Evolutionary conservation across 2,329 filamentous ascomycete species (phyloP).

Genomic region (Hirsutella rhossiliensis): DNA sequence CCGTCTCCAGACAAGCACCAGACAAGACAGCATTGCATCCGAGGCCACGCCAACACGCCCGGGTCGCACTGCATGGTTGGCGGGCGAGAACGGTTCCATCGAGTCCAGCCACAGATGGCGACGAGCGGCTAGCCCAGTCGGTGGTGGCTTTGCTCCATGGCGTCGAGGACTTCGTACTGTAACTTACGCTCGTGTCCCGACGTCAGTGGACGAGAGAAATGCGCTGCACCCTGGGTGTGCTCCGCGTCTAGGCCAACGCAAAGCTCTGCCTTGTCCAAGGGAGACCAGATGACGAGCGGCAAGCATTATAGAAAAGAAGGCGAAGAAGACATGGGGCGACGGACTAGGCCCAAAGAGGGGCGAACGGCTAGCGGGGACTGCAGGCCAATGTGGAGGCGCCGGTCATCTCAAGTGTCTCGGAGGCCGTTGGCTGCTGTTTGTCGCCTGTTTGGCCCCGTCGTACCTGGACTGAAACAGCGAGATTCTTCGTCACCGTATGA

Average conservation of each 20-base stretch:
- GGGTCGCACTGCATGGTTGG: background rate
- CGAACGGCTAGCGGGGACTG: background rate
- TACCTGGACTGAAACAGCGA: no score
- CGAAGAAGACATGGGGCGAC: no score
- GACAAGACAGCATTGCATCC: background rate
- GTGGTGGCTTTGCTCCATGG: background rate
- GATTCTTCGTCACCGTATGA: no score
- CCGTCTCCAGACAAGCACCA: background rate
- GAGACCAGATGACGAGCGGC: no score
- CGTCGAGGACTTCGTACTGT: background rate
- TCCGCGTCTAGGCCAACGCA: no score
- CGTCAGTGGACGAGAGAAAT: background rate
- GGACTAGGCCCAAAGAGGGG: background rate
- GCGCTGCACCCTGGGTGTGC: no score
- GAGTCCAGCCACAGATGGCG: background rate
- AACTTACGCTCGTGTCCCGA: background rate
- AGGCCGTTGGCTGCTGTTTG: background rate
- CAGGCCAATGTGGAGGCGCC: no score
- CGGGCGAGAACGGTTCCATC: background rate
- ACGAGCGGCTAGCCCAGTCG: background rate
- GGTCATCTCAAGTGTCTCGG: slow-evolving; percentile 4
- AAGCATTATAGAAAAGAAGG: no score
- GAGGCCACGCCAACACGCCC: background rate
- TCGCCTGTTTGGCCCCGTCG: no score
- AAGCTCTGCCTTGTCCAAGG: no score